Evolutionary conservation across 768 basidiomycete genomes (phyloP).

Genomic region (Trametes cinnabarina): DNA sequence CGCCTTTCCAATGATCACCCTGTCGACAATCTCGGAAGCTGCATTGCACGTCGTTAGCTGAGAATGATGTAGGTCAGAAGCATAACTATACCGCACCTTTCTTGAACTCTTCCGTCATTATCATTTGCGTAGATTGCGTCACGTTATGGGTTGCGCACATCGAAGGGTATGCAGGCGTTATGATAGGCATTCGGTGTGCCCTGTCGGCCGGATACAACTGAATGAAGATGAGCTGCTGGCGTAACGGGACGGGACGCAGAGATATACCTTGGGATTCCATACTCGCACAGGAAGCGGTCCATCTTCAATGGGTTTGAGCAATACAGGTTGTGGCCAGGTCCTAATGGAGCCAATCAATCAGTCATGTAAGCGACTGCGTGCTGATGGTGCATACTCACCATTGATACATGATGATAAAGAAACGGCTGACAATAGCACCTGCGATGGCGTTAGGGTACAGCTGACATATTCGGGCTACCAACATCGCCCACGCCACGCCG

Average conservation of each 20-base stretch:
- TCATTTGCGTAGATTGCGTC: conserved; percentile 90
- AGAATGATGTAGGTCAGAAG: not conserved
- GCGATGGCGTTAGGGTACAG: conserved; percentile 94
- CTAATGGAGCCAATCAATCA: conserved; percentile 38
- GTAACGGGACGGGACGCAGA: not conserved
- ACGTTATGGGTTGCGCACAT: conserved; percentile 99
- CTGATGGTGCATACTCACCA: conserved; percentile 55
- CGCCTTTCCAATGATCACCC: conserved; percentile 79
- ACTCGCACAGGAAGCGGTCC: conserved; percentile 91
- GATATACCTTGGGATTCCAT: conserved; percentile 88
- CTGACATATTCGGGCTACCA: conserved; percentile 99
- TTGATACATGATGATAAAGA: conserved; percentile 98
- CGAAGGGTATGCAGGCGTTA: conserved; percentile 97
- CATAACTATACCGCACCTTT: conserved; percentile 60
- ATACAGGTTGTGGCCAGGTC: conserved; percentile 98
- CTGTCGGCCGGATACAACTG: conserved; percentile 89
- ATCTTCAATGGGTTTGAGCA: conserved; percentile 94
- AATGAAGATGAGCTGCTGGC: not conserved
- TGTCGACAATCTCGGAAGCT: conserved; percentile 94
- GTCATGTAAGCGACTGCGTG: not conserved
- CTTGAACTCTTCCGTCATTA: conserved; percentile 95
- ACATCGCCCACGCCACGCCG: conserved; percentile 97
- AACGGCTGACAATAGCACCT: conserved; percentile 93
- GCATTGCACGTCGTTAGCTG: not conserved
- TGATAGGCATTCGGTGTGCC: conserved; percentile 98